Evolutionary conservation across 352 stramenopile genomes (phyloP).

Genomic region (Phytopythium vexans): DNA sequence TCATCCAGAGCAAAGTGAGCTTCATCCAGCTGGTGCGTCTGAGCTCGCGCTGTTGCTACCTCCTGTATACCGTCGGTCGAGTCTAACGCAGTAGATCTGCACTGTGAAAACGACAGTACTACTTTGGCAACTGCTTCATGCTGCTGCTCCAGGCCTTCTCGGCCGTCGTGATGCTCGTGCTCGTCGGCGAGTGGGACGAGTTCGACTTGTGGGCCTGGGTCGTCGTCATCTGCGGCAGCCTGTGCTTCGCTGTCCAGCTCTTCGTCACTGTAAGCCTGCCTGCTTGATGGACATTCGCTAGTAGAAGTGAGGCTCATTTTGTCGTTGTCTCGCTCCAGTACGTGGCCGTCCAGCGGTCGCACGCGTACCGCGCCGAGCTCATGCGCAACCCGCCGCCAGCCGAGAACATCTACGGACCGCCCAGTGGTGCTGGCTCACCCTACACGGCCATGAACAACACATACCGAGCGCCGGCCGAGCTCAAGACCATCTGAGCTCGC

Average conservation of each 20-base stretch:
- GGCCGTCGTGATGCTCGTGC: slow-evolving; percentile 64
- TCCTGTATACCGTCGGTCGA: neutral
- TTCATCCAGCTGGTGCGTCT: slow-evolving; percentile 83
- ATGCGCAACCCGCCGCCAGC: slow-evolving; percentile 78
- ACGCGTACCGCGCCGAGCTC: slow-evolving; percentile 77
- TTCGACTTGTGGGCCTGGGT: slow-evolving; percentile 74
- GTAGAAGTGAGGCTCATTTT: slow-evolving; percentile 1
- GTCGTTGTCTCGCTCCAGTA: slow-evolving; percentile 27
- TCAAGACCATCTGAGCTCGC: slow-evolving; percentile 68
- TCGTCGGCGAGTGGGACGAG: slow-evolving; percentile 75
- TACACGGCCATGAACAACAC: slow-evolving; percentile 63
- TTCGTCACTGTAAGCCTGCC: slow-evolving; percentile 51
- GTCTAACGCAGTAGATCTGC: too few species aligned
- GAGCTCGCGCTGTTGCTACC: neutral
- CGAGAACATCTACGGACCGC: slow-evolving; percentile 69
- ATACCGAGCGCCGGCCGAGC: slow-evolving; percentile 50
- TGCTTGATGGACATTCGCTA: neutral
- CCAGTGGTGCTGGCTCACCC: slow-evolving; percentile 36
- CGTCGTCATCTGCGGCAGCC: slow-evolving; percentile 62
- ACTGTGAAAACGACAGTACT: slow-evolving; percentile 42
- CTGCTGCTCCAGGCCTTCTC: slow-evolving; percentile 70
- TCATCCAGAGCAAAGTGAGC: slow-evolving; percentile 87
- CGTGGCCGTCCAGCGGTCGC: slow-evolving; percentile 66
- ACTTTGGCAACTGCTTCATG: slow-evolving; percentile 88
- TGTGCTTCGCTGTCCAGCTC: slow-evolving; percentile 68